Evolutionary conservation across 495 filamentous ascomycete species (phyloP).

Genomic region (Penicillium manginii): DNA sequence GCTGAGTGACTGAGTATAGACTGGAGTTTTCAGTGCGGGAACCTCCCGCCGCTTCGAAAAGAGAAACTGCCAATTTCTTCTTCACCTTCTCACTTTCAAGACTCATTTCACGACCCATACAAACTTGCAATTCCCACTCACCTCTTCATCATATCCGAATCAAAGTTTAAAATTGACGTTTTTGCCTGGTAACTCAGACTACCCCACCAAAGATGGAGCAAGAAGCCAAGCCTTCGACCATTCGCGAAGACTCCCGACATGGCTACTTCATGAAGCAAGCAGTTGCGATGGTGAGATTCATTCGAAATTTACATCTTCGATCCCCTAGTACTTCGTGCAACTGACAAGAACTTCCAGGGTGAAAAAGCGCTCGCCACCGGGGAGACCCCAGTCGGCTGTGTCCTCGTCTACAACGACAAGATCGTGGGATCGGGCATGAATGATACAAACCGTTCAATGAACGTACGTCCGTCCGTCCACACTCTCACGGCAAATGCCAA

Average conservation of each 20-base stretch:
- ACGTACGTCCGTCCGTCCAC: too few species aligned
- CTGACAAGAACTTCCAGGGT: conserved; percentile 53
- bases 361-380: conserved; percentile 76
- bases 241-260: conserved; percentile 41
- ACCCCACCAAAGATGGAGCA: background rate
- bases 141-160: too few species aligned
- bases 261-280: conserved; percentile 71
- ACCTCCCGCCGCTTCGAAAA: too few species aligned
- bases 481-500: too few species aligned
- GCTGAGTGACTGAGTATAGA: too few species aligned
- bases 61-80: too few species aligned
- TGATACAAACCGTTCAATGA: conserved; percentile 86
- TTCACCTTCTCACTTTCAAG: too few species aligned
- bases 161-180: too few species aligned
- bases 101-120: too few species aligned
- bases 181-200: too few species aligned
- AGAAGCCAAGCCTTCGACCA: background rate
- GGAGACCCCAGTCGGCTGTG: conserved; percentile 96
- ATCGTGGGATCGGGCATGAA: conserved; percentile 92
- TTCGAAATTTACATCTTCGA: background rate
- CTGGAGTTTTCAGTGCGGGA: too few species aligned
- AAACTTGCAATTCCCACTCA: too few species aligned
- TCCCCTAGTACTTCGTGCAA: background rate
- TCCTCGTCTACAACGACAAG: conserved; percentile 74
- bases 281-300: conserved; percentile 61